Percentiles rank a stretch among this genome's conserved stretches.
phyloP scores from a whole-genome alignment of 2,329 filamentous ascomycete genomes.

The Aspergillus arachidicola region DNA sequence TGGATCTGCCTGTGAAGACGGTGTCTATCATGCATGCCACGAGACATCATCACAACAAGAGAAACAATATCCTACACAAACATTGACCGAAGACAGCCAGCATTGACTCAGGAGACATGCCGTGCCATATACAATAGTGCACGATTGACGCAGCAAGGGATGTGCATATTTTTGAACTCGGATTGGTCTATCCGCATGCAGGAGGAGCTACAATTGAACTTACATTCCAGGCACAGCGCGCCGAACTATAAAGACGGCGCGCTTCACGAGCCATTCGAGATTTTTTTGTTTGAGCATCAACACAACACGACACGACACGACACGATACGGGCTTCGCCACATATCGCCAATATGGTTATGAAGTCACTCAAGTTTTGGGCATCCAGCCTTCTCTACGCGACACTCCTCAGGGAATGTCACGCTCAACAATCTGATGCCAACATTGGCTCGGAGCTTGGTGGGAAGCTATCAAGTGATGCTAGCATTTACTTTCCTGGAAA shows the following conservation, averaged over 20 bases:
- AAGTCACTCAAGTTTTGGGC: not conserved
- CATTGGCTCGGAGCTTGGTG: not conserved
- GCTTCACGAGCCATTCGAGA: not conserved
- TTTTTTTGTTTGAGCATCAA: not conserved
- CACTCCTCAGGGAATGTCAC: not conserved
- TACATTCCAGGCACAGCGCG: not conserved
- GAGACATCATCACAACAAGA: not conserved
- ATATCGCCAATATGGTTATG: not conserved
- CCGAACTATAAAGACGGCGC: not conserved
- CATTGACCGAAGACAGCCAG: not conserved
- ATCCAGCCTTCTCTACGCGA: not conserved
- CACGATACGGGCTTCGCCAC: not conserved
- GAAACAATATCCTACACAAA: not conserved
- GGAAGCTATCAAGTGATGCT: constrained; percentile 9
- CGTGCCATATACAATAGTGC: not conserved
- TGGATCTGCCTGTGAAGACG: not conserved
- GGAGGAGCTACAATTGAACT: not conserved
- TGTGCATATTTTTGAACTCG: not conserved
- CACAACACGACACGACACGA: not conserved
- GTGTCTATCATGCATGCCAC: not conserved
- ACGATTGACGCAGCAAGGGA: not conserved
- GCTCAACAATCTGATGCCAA: not conserved
- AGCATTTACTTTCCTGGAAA: constrained; percentile 12
- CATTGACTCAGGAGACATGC: not conserved
- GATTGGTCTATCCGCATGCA: not conserved